Evolutionary conservation across 2,329 filamentous ascomycete species (phyloP).

Genomic region (Phoma sp.): DNA sequence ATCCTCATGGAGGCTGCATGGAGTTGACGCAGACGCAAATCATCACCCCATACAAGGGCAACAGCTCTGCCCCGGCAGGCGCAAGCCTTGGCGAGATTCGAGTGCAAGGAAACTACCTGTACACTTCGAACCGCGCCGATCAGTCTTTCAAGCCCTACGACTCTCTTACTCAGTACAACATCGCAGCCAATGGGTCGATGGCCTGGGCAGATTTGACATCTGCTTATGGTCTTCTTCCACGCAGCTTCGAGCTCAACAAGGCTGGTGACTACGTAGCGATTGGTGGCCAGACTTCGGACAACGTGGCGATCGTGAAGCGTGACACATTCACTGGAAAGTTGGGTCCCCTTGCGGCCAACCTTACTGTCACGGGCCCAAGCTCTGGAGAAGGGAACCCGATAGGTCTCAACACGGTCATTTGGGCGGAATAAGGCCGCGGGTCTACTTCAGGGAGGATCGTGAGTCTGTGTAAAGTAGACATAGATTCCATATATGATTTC

Average conservation of each 20-base stretch:
- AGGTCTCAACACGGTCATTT: conserved; percentile 14
- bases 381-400: conserved; percentile 1
- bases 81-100: conserved; percentile 44
- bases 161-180: conserved; percentile 45
- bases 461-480: background rate
- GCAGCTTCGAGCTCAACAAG: conserved; percentile 46
- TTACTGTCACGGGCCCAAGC: conserved; percentile 26
- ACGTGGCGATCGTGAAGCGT: conserved; percentile 43
- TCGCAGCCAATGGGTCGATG: conserved; percentile 37
- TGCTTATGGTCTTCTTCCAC: conserved; percentile 43
- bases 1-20: conserved; percentile 41
- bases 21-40: conserved; percentile 40
- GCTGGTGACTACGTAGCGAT: conserved; percentile 42
- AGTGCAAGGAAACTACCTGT: conserved; percentile 42
- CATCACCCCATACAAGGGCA: conserved; percentile 41
- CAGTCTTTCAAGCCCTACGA: conserved; percentile 44
- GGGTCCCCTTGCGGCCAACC: conserved; percentile 30
- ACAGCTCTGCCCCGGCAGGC: conserved; percentile 33
- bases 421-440: conserved; percentile 5
- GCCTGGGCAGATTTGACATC: conserved; percentile 40
- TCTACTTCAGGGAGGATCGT: background rate
- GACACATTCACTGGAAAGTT: conserved; percentile 39
- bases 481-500: background rate
- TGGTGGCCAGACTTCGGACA: conserved; percentile 41
- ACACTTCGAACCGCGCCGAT: conserved; percentile 46